Percentiles rank a stretch among this genome's conserved stretches.
These are phyloP conservation scores for Helicocarpus griseus DNA, from an alignment of 2,329 filamentous ascomycete species.

Conservation along the genomic window DNA sequence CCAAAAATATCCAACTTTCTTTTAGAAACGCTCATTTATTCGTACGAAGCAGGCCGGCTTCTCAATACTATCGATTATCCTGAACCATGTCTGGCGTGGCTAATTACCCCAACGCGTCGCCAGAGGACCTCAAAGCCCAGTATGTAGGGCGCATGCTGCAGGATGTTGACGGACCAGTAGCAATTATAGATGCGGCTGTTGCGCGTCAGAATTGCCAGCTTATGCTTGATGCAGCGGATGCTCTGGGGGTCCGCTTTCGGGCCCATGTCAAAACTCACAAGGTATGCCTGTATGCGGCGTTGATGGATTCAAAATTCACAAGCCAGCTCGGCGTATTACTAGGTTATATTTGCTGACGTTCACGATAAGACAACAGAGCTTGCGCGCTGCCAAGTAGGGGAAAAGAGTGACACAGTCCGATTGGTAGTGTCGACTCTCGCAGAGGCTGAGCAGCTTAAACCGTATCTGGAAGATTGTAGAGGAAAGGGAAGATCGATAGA, in stretches of 20 bases:
- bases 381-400: conserved; percentile 58
- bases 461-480: conserved; percentile 51
- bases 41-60: not conserved
- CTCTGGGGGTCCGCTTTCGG: conserved; percentile 55
- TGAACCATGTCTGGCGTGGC: conserved; percentile 10
- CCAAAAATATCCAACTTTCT: not conserved
- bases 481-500: conserved; percentile 48
- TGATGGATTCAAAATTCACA: no score
- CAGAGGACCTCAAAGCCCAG: conserved; percentile 10
- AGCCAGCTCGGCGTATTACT: not conserved
- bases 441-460: conserved; percentile 58
- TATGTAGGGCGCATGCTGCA: conserved; percentile 52
- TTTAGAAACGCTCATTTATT: no score
- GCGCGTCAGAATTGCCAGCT: conserved; percentile 56
- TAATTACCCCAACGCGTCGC: conserved; percentile 11
- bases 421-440: conserved; percentile 62
- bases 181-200: conserved; percentile 57
- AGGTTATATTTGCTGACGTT: conserved; percentile 2
- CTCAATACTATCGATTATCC: not conserved
- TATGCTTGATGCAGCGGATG: conserved; percentile 57
- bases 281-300: no score
- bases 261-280: conserved; percentile 79
- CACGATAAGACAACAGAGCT: conserved; percentile 48
- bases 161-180: conserved; percentile 54
- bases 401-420: conserved; percentile 41